Evolutionary conservation across 768 basidiomycete species (phyloP).

Genomic region (Mrakia frigida): DNA sequence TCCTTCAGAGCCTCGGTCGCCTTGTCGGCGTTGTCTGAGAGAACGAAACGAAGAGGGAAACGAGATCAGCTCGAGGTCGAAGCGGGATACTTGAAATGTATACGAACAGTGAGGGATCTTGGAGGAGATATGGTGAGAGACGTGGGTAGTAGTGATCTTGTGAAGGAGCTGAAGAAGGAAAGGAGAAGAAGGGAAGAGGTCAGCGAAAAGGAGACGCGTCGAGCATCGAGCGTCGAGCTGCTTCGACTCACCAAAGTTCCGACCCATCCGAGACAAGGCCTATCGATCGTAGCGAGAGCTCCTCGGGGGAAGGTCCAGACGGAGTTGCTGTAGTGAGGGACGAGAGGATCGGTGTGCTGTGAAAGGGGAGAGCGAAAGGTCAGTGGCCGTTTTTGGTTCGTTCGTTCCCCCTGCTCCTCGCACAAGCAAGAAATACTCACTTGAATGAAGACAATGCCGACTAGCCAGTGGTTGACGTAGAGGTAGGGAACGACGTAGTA

Average conservation of each 20-base stretch:
- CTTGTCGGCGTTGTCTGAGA: conserved; percentile 60
- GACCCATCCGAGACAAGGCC: conserved; percentile 74
- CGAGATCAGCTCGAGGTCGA: background rate
- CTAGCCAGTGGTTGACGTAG: conserved; percentile 87
- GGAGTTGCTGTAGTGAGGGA: conserved; percentile 51
- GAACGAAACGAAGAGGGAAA: background rate
- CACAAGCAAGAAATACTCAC: background rate
- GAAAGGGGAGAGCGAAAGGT: background rate
- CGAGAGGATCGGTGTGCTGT: conserved; percentile 84
- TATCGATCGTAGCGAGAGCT: conserved; percentile 51
- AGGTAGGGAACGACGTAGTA: conserved; percentile 82
- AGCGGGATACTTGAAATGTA: background rate
- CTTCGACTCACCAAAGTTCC: conserved; percentile 53
- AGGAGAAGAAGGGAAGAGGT: background rate
- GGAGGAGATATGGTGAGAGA: conserved; percentile 78
- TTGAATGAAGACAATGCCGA: conserved; percentile 50
- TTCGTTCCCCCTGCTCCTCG: background rate
- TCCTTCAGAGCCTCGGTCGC: conserved; percentile 77
- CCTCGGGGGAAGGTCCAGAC: conserved; percentile 79
- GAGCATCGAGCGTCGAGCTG: background rate
- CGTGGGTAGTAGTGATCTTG: conserved; percentile 11
- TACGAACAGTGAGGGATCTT: conserved; percentile 79
- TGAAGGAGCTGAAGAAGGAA: background rate
- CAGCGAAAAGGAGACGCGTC: background rate
- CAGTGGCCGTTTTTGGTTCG: background rate